Evolutionary conservation across 1,284 basidiomycete genomes (phyloP).

Genomic region (Ganoderma leucocontextum): DNA sequence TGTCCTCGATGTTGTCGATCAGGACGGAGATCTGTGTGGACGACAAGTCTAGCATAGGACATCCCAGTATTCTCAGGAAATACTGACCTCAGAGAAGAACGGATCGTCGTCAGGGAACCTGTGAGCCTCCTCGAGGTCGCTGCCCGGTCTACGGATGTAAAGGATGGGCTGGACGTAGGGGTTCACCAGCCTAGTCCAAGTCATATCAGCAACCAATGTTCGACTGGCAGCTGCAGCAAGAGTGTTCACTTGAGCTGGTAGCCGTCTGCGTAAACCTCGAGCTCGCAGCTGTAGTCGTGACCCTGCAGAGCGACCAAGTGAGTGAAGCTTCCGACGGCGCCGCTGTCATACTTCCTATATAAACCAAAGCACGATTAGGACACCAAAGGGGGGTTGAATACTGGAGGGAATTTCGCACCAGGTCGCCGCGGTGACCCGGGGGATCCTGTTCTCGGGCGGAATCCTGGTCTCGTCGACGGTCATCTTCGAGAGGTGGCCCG

Average conservation of each 20-base stretch:
- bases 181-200: slow-evolving; percentile 75
- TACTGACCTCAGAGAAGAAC: slow-evolving; percentile 81
- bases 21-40: slow-evolving; percentile 71
- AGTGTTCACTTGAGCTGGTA: slow-evolving; percentile 74
- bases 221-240: slow-evolving; percentile 27
- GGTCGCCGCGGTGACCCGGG: slow-evolving; percentile 81
- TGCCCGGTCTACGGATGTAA: slow-evolving; percentile 85
- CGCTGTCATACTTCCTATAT: slow-evolving; percentile 89
- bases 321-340: slow-evolving; percentile 90
- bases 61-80: background rate
- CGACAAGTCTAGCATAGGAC: slow-evolving; percentile 5
- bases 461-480: slow-evolving; percentile 84
- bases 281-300: slow-evolving; percentile 90
- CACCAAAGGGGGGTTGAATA: too few species aligned
- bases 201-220: slow-evolving; percentile 15
- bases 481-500: slow-evolving; percentile 87
- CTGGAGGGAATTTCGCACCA: slow-evolving; percentile 55
- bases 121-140: slow-evolving; percentile 83
- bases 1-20: slow-evolving; percentile 85
- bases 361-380: background rate
- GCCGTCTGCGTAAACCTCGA: slow-evolving; percentile 92
- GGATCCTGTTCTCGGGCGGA: slow-evolving; percentile 79
- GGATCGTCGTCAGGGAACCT: slow-evolving; percentile 88
- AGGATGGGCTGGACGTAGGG: slow-evolving; percentile 88
- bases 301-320: slow-evolving; percentile 92